phyloP scores from a whole-genome alignment of 495 filamentous ascomycete species.

The Penicillium atrosanguineum region DNA sequence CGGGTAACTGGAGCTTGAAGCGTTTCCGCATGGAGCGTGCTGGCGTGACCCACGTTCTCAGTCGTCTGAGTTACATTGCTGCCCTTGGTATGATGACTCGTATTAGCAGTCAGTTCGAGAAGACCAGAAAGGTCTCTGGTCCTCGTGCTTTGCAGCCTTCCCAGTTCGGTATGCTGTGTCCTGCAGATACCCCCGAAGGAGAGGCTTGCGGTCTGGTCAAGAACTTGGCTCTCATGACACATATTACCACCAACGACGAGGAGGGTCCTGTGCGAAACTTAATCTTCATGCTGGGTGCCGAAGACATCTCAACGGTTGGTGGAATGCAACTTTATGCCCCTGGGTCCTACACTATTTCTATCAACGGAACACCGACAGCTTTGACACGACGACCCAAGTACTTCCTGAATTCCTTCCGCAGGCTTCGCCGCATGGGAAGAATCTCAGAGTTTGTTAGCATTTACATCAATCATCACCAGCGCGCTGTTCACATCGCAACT shows the following conservation, averaged over 20 bases:
- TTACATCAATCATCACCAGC: conserved; percentile 88
- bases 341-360: conserved; percentile 85
- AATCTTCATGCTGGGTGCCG: conserved; percentile 72
- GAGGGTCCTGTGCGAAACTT: conserved; percentile 81
- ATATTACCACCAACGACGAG: conserved; percentile 94
- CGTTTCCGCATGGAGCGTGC: conserved; percentile 98
- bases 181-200: conserved; percentile 96
- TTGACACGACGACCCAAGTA: conserved; percentile 76
- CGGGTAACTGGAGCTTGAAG: conserved; percentile 95
- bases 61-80: conserved; percentile 91
- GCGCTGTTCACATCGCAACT: conserved; percentile 89
- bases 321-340: conserved; percentile 79
- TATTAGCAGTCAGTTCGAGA: conserved; percentile 97
- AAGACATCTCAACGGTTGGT: conserved; percentile 68
- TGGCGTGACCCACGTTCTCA: conserved; percentile 94
- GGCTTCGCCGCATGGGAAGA: conserved; percentile 78
- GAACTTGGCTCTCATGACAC: conserved; percentile 98
- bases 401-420: conserved; percentile 80
- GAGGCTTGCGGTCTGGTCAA: conserved; percentile 98
- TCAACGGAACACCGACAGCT: conserved; percentile 91
- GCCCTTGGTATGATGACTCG: conserved; percentile 99
- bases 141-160: conserved; percentile 95
- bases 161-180: conserved; percentile 96
- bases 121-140: conserved; percentile 92
- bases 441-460: conserved; percentile 95